phyloP scores from a whole-genome alignment of 192 early-diverging fungal genomes.

The Fimicolochytrium jonesii region DNA sequence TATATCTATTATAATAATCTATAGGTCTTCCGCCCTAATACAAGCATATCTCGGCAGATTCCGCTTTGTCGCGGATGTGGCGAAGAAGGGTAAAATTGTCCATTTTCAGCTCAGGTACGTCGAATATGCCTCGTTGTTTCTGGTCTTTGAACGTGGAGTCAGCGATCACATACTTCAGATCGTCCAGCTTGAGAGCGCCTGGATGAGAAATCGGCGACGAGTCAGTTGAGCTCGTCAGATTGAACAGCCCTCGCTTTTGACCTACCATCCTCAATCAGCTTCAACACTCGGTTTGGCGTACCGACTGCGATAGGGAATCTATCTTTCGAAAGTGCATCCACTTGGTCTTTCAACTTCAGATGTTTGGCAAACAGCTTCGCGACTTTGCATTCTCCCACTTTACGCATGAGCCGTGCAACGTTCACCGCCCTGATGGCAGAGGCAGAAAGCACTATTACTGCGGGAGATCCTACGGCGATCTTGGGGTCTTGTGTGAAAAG shows the following conservation, averaged over 20 bases:
- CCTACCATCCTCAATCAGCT: conserved; percentile 54
- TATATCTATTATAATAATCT: too few species aligned
- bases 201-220: too few species aligned
- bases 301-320: conserved; percentile 63
- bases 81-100: conserved; percentile 50
- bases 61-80: background rate
- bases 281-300: conserved; percentile 61
- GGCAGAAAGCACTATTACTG: conserved; percentile 49
- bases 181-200: conserved; percentile 55
- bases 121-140: conserved; percentile 58
- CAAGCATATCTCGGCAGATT: background rate
- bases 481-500: conserved; percentile 15
- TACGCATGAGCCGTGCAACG: conserved; percentile 49
- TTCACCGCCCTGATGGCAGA: conserved; percentile 63
- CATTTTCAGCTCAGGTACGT: conserved; percentile 54
- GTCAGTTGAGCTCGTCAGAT: too few species aligned
- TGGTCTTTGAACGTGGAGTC: conserved; percentile 53
- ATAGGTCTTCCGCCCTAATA: background rate
- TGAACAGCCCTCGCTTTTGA: too few species aligned
- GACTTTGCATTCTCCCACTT: conserved; percentile 51
- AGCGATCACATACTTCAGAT: conserved; percentile 56
- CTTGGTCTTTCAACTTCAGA: conserved; percentile 70
- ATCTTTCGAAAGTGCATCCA: conserved; percentile 45
- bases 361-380: conserved; percentile 77
- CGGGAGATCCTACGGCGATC: conserved; percentile 42